These are phyloP conservation scores for Ophidiomyces ophidiicola DNA, from an alignment of 2,329 filamentous ascomycete species.

Conservation along the genomic window DNA sequence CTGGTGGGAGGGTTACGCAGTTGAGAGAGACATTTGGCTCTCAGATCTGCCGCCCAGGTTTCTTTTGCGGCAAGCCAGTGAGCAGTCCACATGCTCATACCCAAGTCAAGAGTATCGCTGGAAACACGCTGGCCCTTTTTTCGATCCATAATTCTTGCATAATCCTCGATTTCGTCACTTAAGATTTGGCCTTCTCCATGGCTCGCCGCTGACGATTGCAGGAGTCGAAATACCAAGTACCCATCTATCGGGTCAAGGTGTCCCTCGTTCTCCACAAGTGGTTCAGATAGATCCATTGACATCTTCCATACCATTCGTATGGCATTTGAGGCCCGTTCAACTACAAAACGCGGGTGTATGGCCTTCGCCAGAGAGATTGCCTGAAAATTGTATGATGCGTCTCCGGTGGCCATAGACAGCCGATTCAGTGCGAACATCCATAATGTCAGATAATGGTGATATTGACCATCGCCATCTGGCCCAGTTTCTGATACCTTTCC, in stretches of 20 bases:
- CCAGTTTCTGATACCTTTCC: slow-evolving; percentile 42
- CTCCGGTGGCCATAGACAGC: slow-evolving; percentile 37
- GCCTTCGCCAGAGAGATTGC: slow-evolving; percentile 43
- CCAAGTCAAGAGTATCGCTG: slow-evolving; percentile 44
- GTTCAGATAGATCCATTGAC: slow-evolving; percentile 36
- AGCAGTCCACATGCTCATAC: slow-evolving; percentile 48
- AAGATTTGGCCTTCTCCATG: slow-evolving; percentile 27
- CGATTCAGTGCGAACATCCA: slow-evolving; percentile 54
- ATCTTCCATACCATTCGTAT: slow-evolving; percentile 47
- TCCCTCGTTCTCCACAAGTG: slow-evolving; percentile 42
- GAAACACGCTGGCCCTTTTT: slow-evolving; percentile 37
- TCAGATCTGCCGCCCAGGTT: slow-evolving; percentile 37
- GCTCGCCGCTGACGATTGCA: slow-evolving; percentile 34
- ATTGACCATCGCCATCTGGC: slow-evolving; percentile 46
- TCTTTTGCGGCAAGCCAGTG: slow-evolving; percentile 40
- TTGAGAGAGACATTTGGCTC: slow-evolving; percentile 26
- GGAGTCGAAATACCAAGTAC: slow-evolving; percentile 39
- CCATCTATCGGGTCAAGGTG: slow-evolving; percentile 47
- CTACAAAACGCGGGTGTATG: slow-evolving; percentile 43
- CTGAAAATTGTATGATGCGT: slow-evolving; percentile 39
- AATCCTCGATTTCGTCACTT: slow-evolving; percentile 42
- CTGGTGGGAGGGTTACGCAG: slow-evolving; percentile 22
- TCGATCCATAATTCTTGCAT: slow-evolving; percentile 37
- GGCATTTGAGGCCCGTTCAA: slow-evolving; percentile 23
- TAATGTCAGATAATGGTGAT: slow-evolving; percentile 49